Evolutionary conservation across 2,329 filamentous ascomycete species (phyloP).

Genomic region (Scopulariopsis brevicaulis): DNA sequence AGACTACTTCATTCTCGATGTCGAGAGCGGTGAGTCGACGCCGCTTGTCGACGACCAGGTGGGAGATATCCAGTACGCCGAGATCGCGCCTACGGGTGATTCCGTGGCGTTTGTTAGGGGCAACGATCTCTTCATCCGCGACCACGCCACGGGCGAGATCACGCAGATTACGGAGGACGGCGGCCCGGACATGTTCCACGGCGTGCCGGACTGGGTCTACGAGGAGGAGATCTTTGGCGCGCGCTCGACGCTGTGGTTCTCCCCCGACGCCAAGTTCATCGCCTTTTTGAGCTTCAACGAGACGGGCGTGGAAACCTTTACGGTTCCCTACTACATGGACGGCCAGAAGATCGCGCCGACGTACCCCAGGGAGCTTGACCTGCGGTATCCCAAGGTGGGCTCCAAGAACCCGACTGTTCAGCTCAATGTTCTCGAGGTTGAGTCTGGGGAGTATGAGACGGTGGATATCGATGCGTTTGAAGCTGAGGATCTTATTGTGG

Average conservation of each 20-base stretch:
- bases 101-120: conserved; percentile 56
- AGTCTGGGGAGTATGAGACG: conserved; percentile 26
- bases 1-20: conserved; percentile 53
- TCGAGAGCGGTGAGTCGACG: conserved; percentile 39
- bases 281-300: conserved; percentile 85
- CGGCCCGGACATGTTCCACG: conserved; percentile 51
- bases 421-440: conserved; percentile 45
- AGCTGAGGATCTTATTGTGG: conserved; percentile 50
- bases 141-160: conserved; percentile 29
- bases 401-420: conserved; percentile 54
- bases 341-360: conserved; percentile 41
- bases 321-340: conserved; percentile 56
- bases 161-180: conserved; percentile 48
- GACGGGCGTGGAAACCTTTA: conserved; percentile 56
- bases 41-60: conserved; percentile 46
- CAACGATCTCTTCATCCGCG: conserved; percentile 49
- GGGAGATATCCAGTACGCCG: conserved; percentile 57
- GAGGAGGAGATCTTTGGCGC: conserved; percentile 53
- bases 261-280: conserved; percentile 71
- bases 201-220: conserved; percentile 71
- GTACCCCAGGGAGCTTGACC: conserved; percentile 50
- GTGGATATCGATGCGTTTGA: conserved; percentile 46
- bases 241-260: conserved; percentile 86
- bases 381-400: conserved; percentile 60
- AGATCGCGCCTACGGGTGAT: conserved; percentile 44